Evolutionary conservation across 1,139 yeast species (phyloP).

Genomic region (Pichia sp.): DNA sequence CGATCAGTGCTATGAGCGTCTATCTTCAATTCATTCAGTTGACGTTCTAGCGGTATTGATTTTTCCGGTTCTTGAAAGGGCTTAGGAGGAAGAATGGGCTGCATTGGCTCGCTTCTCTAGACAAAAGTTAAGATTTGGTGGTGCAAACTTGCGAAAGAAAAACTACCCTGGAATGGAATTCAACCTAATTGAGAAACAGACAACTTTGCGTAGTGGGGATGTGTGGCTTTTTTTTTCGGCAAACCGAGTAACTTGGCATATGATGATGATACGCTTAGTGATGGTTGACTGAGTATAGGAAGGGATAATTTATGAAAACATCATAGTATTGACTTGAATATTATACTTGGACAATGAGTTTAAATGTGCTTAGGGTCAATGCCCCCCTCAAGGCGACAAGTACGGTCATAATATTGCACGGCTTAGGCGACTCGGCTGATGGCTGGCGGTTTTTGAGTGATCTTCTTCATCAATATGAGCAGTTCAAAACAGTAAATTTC

Average conservation of each 20-base stretch:
- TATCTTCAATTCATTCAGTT: background rate
- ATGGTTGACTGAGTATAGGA: too few relatives aligned
- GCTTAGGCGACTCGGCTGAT: constrained; percentile 84
- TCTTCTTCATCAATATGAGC: constrained; percentile 38
- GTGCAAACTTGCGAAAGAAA: too few relatives aligned
- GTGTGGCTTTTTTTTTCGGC: too few relatives aligned
- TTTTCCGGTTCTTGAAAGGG: background rate
- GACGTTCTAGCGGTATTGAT: background rate
- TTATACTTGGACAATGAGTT: too few relatives aligned
- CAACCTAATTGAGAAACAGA: too few relatives aligned
- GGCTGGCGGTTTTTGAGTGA: constrained; percentile 86
- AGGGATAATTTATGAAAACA: too few relatives aligned
- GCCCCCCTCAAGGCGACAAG: constrained; percentile 39
- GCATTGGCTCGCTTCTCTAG: background rate
- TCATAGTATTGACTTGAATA: too few relatives aligned
- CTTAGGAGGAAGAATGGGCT: constrained; percentile 6
- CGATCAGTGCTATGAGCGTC: background rate
- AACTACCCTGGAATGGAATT: too few relatives aligned
- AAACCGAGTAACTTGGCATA: too few relatives aligned
- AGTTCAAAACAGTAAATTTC: constrained; percentile 61
- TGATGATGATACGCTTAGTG: too few relatives aligned
- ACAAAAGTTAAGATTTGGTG: too few relatives aligned
- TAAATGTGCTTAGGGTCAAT: constrained; percentile 21
- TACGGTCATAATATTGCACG: constrained; percentile 79
- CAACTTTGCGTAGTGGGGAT: too few relatives aligned